Evolutionary conservation across 2,329 filamentous ascomycete genomes (phyloP), one percentile per base, ranked within the genome.

Genomic region (Nannizziopsis arthrosporioides): DNA sequence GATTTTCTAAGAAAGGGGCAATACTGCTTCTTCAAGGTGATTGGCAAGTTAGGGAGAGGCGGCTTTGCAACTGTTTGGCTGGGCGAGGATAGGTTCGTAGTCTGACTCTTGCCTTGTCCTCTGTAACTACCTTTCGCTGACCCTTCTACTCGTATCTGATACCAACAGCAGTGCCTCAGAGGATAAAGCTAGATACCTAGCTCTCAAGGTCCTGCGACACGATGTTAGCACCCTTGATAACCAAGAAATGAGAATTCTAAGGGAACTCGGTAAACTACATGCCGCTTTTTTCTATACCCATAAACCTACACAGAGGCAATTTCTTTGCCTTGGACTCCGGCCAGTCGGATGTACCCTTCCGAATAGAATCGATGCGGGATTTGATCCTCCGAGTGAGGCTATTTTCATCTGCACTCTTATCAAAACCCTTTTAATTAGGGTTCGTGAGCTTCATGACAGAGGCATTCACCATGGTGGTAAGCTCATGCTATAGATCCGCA

Each of bases 401-500:
- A 27, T 7, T 27, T 27, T 7, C 7, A 27, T 50, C 31, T 19
- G 19, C n/a, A 22, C 30, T 36, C 30, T 48, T 4, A 15, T 48
- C 12, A 44, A 34, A 14, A 51, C 40, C 1, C 39, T 48, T 6
- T 2, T 35, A 34, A 43, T 15, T 27, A 51, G 48, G 40, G 49
- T 51, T 12, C 27, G 32, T 48, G 22, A 11, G 31, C 22, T 48
- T 48, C 47, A 52, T 35, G 18, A 43, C n/a, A 38, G 22, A 15
- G 31, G 36, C 32, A 50, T 52, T 19, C 50, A 41, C 22, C 50
- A 52, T 42, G 50, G 50, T 42, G 50, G 49, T 51, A 51, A 15
- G 49, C 42, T 27, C 22, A 7, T 7, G 22, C 22, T 27, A 34
- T 2, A 12, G 34, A 19, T n/a, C 31, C 39, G 12, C 10, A n/a